Base-by-base conservation (phyloP, 2,329 filamentous ascomycete genomes). In the Colletotrichum sp. region DNA sequence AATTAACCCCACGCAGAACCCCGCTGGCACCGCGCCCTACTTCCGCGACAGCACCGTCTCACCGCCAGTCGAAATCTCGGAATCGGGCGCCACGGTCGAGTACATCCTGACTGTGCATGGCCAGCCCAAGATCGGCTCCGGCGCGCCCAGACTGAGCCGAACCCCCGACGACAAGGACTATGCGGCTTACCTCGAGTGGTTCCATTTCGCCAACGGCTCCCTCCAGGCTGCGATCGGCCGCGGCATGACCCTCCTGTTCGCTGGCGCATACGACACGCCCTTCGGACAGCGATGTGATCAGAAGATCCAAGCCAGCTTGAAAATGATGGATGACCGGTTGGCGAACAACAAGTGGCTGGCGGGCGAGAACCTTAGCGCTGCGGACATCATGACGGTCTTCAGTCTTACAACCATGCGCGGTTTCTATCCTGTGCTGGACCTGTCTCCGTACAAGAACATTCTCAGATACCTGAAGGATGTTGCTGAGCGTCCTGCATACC, bases 381-480 rank as follows among this genome's bases (percentile, higher is more conserved):
- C 93, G 2, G 93, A 95, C 82, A 85, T 93, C 52, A 93, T 94
- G 91, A 85, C 84, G 6, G 86, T 92, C 1, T 93, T 90, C 79
- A 85, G 87, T 16, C 83, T 94, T 39, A 93, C 92, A 1, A 94
- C 91, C 3, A 88, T 91, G 87, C 85, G 93, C 19, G 84, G 86
- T 65, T 93, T 91, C 77, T 82, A 82, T 28, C 74, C 85, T 86
- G 2, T 85, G 84, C 60, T 76, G 48, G 84, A 86, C 66, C 77
- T 91, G 65, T 78, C 75, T 3, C 81, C 79, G 1, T 89, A 89
- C 77, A 77, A 81, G 2, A 84, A 85, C 63, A 84, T 91, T 8
- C 65, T 91, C 36, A 78, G 76, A 1, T 92, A 88, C 76, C 79
- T 91, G 34, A 72, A 84, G 78, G 82, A 89, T 5, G 80, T 90